Evolutionary conservation across 2,329 filamentous ascomycete genomes (phyloP).

Genomic region (Kalmusia sp.): DNA sequence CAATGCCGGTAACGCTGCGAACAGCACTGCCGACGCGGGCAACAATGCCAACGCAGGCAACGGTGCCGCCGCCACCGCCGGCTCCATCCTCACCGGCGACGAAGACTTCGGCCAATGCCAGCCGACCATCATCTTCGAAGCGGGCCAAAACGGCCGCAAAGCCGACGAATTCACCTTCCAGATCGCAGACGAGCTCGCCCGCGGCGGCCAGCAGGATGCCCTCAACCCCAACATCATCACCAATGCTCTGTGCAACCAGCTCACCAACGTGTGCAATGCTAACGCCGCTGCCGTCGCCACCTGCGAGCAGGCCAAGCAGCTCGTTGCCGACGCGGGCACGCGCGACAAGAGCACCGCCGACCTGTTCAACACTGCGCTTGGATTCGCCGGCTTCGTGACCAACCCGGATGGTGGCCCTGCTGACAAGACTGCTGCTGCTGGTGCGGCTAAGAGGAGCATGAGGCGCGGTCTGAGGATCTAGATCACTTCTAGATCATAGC

Average conservation of each 20-base stretch:
- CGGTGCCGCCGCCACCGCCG: conserved; percentile 18
- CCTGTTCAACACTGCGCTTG: conserved; percentile 49
- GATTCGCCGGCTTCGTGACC: conserved; percentile 44
- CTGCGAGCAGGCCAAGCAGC: conserved; percentile 61
- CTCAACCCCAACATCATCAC: conserved; percentile 78
- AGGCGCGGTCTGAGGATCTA: conserved; percentile 15
- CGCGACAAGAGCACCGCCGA: conserved; percentile 51
- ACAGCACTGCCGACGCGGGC: conserved; percentile 10
- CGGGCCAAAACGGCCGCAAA: conserved; percentile 59
- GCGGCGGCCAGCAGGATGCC: conserved; percentile 69
- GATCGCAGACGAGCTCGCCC: conserved; percentile 67
- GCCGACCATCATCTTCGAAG: conserved; percentile 66
- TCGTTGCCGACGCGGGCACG: conserved; percentile 55
- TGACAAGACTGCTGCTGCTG: conserved; percentile 21
- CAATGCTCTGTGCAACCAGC: conserved; percentile 74
- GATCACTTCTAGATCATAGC: no score
- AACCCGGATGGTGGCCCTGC: conserved; percentile 40
- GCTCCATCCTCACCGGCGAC: conserved; percentile 19
- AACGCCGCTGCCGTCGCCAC: conserved; percentile 65
- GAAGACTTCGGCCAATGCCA: conserved; percentile 48
- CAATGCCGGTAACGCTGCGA: conserved; percentile 19
- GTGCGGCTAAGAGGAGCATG: conserved; percentile 27
- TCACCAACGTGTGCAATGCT: conserved; percentile 70
- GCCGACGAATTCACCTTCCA: conserved; percentile 72
- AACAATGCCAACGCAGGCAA: conserved; percentile 13